A percentile compares a stretch with the other conserved stretches of the same genome.
Evolutionary conservation across 345 rosid species (phyloP).

Genomic region (Eucalyptus cloeziana): DNA sequence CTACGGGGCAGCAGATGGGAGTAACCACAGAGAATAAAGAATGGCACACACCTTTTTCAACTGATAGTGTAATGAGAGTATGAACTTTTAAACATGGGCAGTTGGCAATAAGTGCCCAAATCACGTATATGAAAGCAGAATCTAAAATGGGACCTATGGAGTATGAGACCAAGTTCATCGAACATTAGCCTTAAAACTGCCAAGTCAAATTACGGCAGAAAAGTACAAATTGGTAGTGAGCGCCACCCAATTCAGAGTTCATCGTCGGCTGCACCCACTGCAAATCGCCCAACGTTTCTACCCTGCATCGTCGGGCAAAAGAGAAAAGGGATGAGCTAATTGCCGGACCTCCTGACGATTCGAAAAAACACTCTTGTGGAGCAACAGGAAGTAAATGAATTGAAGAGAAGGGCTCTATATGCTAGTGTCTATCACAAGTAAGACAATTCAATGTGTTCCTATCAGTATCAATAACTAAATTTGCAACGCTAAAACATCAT

Average conservation of each 20-base stretch:
- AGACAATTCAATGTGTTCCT: neutral
- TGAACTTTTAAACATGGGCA: neutral
- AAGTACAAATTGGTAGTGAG: neutral
- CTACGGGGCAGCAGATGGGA: neutral
- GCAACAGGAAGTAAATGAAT: neutral
- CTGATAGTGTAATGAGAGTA: neutral
- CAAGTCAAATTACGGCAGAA: neutral
- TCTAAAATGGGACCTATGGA: neutral
- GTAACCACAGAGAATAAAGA: neutral
- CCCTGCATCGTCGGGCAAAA: constrained; percentile 20
- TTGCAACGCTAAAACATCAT: neutral
- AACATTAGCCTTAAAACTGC: neutral
- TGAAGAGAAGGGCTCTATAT: neutral
- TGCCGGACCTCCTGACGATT: neutral
- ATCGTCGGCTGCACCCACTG: constrained; percentile 15
- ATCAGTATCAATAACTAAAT: neutral
- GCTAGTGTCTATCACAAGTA: neutral
- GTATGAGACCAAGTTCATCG: neutral
- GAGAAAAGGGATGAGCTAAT: neutral
- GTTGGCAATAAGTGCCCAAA: neutral
- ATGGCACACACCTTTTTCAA: neutral
- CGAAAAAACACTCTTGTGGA: neutral
- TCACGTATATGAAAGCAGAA: neutral
- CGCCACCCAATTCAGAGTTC: neutral
- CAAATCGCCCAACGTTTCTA: constrained; percentile 39